Evolutionary conservation across 2,329 filamentous ascomycete species (phyloP).

Genomic region (Diaporthe ampelina): DNA sequence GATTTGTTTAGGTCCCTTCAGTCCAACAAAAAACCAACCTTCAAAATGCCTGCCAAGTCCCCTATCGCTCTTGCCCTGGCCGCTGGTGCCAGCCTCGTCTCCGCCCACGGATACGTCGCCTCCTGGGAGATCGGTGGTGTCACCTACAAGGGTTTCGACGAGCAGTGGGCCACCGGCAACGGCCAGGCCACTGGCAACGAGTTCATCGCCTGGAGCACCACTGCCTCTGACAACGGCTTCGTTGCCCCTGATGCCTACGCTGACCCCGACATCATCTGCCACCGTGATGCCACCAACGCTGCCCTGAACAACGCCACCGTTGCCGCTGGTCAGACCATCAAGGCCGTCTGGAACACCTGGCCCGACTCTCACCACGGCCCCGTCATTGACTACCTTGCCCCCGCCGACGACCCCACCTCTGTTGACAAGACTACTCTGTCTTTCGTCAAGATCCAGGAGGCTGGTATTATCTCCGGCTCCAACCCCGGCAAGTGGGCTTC

Average conservation of each 20-base stretch:
- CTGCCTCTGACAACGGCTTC: conserved; percentile 55
- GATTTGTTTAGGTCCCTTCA: conserved; percentile 36
- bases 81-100: conserved; percentile 44
- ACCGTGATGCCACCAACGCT: conserved; percentile 49
- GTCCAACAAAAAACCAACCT: conserved; percentile 9
- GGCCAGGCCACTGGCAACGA: conserved; percentile 38
- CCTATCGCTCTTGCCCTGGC: conserved; percentile 37
- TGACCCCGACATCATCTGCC: conserved; percentile 55
- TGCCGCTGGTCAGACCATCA: conserved; percentile 53
- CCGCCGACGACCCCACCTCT: conserved; percentile 66
- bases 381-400: conserved; percentile 74
- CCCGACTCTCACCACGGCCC: conserved; percentile 61
- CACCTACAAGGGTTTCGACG: conserved; percentile 46
- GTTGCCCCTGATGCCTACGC: conserved; percentile 55
- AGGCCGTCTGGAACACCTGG: conserved; percentile 56
- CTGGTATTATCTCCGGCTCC: conserved; percentile 63
- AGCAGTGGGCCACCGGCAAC: conserved; percentile 37
- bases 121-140: conserved; percentile 49
- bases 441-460: conserved; percentile 75
- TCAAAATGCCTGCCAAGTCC: conserved; percentile 39
- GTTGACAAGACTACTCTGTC: conserved; percentile 67
- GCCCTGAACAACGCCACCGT: conserved; percentile 52
- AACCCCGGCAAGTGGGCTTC: conserved; percentile 65
- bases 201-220: conserved; percentile 41
- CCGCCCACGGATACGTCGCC: conserved; percentile 50